Evolutionary conservation across 75 land plant genomes (phyloP).

Genomic region (Larix kaempferi): DNA sequence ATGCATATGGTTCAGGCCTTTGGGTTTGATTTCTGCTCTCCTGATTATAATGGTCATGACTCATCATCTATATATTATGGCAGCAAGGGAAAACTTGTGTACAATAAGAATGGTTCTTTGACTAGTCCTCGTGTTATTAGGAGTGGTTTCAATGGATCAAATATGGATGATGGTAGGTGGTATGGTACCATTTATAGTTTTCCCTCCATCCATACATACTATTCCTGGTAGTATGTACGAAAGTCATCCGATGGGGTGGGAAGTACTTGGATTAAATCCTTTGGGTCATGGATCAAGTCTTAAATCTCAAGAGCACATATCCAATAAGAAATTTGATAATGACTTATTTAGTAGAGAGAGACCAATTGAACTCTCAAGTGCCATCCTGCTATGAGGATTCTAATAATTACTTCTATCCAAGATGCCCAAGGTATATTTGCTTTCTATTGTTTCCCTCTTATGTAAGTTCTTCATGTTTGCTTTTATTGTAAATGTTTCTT

Average conservation of each 20-base stretch:
- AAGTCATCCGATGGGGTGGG: constrained; percentile 60
- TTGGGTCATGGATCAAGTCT: constrained; percentile 35
- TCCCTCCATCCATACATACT: constrained; percentile 33
- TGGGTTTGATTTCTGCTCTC: too few relatives aligned
- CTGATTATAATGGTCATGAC: too few relatives aligned
- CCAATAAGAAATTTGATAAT: constrained; percentile 66
- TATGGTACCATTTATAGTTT: constrained; percentile 35
- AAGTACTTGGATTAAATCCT: constrained; percentile 36
- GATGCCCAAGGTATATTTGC: constrained; percentile 5
- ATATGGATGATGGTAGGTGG: too few relatives aligned
- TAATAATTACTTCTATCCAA: neutral
- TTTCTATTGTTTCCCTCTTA: neutral
- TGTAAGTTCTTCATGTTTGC: neutral
- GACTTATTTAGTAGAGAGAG: constrained; percentile 30
- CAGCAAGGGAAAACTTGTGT: too few relatives aligned
- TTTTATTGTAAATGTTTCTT: neutral
- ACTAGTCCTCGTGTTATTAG: too few relatives aligned
- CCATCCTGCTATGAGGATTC: constrained; percentile 20
- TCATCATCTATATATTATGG: too few relatives aligned
- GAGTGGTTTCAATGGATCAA: too few relatives aligned
- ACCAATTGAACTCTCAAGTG: constrained; percentile 9
- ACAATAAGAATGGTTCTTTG: too few relatives aligned
- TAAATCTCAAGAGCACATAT: constrained; percentile 63
- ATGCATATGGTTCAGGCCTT: too few relatives aligned
- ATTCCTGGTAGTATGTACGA: constrained; percentile 20